These are phyloP conservation scores for Lenwebbia sp. DNA, from an alignment of 345 rosid species.

Conservation along the genomic window DNA sequence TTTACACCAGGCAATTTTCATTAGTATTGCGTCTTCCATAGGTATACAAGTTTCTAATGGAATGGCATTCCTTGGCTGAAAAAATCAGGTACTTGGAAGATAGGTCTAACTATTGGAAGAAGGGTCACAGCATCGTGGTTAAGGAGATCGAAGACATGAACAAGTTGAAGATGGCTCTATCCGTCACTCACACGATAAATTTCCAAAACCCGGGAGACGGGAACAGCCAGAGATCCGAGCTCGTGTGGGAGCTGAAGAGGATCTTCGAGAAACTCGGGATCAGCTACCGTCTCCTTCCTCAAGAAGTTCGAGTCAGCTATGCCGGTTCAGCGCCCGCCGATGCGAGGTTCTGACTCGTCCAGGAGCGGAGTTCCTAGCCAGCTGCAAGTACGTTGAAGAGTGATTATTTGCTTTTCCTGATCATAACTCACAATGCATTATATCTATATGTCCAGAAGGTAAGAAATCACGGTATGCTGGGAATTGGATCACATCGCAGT, in stretches of 20 bases:
- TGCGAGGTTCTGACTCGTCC: background rate
- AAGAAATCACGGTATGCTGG: background rate
- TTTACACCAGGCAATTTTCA: background rate
- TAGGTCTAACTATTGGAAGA: slow-evolving; percentile 51
- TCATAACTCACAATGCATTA: background rate
- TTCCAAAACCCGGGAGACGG: slow-evolving; percentile 50
- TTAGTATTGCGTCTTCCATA: background rate
- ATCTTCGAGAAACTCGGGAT: slow-evolving; percentile 48
- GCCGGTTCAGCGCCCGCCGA: background rate
- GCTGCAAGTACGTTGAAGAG: background rate
- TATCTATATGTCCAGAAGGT: background rate
- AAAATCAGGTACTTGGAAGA: slow-evolving; percentile 51
- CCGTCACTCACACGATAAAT: slow-evolving; percentile 50
- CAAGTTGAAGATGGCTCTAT: slow-evolving; percentile 58
- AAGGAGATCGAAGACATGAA: slow-evolving; percentile 60
- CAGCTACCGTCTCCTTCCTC: slow-evolving; percentile 57
- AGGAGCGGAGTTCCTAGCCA: background rate
- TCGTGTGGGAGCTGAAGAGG: slow-evolving; percentile 40
- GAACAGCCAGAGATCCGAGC: slow-evolving; percentile 46
- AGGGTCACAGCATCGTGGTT: slow-evolving; percentile 34
- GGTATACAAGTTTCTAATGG: background rate
- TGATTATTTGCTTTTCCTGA: background rate
- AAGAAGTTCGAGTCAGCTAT: slow-evolving; percentile 35
- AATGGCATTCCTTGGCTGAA: background rate
- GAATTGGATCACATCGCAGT: background rate